A percentile compares a stretch with the other conserved stretches of the same genome.
Conservation (phyloP, 2,329 filamentous ascomycete genomes). For the Mollisiaceae sp. region DNA sequence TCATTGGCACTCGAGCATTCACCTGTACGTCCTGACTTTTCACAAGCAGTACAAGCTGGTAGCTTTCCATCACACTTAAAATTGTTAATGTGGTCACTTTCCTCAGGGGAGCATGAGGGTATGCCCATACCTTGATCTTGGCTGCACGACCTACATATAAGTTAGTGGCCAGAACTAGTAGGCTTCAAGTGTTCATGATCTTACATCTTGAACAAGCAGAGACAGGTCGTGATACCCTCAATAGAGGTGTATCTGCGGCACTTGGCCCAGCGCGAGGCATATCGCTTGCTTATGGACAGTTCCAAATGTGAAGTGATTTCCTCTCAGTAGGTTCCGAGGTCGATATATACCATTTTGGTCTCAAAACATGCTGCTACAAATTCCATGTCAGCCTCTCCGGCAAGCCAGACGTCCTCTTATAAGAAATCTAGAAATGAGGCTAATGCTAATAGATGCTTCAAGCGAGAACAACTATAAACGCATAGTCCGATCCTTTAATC, state of each 20-base stretch:
- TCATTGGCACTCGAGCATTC: conserved; percentile 96
- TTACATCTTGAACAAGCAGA: conserved; percentile 79
- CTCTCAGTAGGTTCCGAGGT: neutral
- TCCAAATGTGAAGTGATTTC: neutral
- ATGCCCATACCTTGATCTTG: conserved; percentile 78
- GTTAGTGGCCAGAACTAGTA: conserved; percentile 12
- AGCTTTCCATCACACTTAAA: conserved; percentile 88
- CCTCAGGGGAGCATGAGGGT: neutral
- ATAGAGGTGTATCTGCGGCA: conserved; percentile 54
- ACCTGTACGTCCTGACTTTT: conserved; percentile 82
- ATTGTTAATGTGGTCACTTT: conserved; percentile 29
- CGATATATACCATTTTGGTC: conserved; percentile 6
- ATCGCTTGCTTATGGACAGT: neutral
- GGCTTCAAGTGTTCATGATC: conserved; percentile 33
- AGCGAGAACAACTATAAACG: neutral
- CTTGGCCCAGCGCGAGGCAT: conserved; percentile 30
- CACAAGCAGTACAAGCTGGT: conserved; percentile 92
- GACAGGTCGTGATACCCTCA: conserved; percentile 78
- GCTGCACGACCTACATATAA: conserved; percentile 69
- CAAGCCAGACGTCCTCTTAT: too few species aligned
- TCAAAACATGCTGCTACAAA: neutral
- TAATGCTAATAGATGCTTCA: neutral
- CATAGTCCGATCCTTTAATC: neutral
- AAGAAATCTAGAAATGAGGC: neutral
- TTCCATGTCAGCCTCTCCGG: neutral